phyloP scores from a whole-genome alignment of 1,284 basidiomycete genomes.

The Sporisorium sorghi region DNA sequence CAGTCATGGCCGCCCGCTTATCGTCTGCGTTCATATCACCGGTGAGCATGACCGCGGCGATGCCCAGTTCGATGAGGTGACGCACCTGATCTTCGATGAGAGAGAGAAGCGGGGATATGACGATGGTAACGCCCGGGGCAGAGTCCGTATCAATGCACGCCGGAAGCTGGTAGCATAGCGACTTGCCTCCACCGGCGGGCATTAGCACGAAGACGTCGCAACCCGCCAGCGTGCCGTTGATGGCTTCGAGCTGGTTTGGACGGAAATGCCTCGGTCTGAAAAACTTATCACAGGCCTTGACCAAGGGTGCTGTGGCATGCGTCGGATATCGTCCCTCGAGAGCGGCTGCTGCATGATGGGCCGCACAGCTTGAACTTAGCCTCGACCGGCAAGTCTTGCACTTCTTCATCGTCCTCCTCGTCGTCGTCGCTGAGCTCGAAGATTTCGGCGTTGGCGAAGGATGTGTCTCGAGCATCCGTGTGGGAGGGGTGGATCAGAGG shows the following conservation, averaged over 20 bases:
- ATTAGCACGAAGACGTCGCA: constrained; percentile 93
- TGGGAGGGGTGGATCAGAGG: neutral
- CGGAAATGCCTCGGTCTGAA: constrained; percentile 82
- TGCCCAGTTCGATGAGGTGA: constrained; percentile 75
- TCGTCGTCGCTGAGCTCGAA: constrained; percentile 15
- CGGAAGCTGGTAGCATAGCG: constrained; percentile 77
- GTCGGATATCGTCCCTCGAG: constrained; percentile 1
- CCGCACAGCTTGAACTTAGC: constrained; percentile 27
- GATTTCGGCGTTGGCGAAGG: neutral
- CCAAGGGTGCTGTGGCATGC: constrained; percentile 70
- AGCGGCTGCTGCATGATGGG: constrained; percentile 29
- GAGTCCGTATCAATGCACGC: constrained; percentile 81
- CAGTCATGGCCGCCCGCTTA: constrained; percentile 70
- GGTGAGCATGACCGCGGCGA: constrained; percentile 80
- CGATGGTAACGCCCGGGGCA: constrained; percentile 85
- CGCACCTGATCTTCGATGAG: constrained; percentile 91
- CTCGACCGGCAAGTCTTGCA: constrained; percentile 28
- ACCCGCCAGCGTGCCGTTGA: constrained; percentile 82
- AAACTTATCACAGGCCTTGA: constrained; percentile 75
- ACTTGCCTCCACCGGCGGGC: constrained; percentile 96
- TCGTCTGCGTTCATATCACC: constrained; percentile 73
- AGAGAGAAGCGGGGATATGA: constrained; percentile 88
- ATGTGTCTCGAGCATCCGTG: neutral
- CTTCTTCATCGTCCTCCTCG: constrained; percentile 21
- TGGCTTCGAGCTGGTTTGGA: constrained; percentile 86